Base-by-base conservation (phyloP, 192 early-diverging fungal genomes). In the Rhizophagus prolifer region DNA sequence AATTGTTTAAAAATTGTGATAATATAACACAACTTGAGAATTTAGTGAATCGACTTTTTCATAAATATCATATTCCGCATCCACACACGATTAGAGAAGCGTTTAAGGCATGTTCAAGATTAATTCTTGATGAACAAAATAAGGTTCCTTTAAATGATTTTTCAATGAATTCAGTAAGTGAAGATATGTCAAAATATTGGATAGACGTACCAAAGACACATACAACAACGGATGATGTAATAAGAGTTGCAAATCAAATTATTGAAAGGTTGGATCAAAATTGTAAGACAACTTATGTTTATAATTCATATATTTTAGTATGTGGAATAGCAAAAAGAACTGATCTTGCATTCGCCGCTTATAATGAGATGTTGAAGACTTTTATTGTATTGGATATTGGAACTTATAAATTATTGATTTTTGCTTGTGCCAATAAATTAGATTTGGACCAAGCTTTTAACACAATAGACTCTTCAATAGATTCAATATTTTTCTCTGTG, bases 101-200 rank as follows among this genome's bases (percentile, higher is more conserved):
- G 10, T 38, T 67, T 9, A 67, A 67, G 41, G 34, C 65, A 23
- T 67, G 65, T 67, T 19, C 19, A 36, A 67, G 65, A 38, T 67
- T 67, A 67, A 67, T 67, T 10, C 9, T n/a, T 10, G 19, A n/a
- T 1, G 31, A 41, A 1, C 19, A 21, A 30, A 34, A 66, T 66
- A 34, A 66, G 19, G 25, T 21, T 67, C 9, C 28, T 44, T n/a
- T 36, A 67, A 67, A 67, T 67, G 30, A 67, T 9, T 41, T 41
- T 67, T 41, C n/a, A 1, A 1, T 38, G 10, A 67, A 38, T 44
- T 41, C 19, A n/a, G 21, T 67, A 41, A 67, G n/a, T 67, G 3
- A 67, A n/a, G 65, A 67, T n/a, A 41, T 67, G 21, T 38, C 28
- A 67, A 67, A 67, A 21, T 67, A 67, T 67, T 67, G 65, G 65